These are phyloP conservation scores for Solanum pimpinellifolium DNA, from an alignment of 257 asterid species.

Conservation along the genomic window DNA sequence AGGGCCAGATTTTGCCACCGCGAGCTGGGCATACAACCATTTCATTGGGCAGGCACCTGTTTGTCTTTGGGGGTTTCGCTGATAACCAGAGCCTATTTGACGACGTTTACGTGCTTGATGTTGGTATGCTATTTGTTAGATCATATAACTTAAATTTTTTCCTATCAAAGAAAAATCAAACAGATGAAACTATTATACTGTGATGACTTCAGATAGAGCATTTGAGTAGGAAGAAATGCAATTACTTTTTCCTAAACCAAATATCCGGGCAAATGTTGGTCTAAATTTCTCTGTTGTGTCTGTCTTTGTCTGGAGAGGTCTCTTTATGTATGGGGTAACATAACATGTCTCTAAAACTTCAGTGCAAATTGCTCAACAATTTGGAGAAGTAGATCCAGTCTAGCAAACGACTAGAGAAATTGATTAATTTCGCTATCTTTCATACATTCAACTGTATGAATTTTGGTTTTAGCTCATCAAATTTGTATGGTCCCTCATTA, in stretches of 20 bases:
- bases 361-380: not conserved
- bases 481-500: not conserved
- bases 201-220: not conserved
- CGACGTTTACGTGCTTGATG: slow-evolving; percentile 77
- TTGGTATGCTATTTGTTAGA: slow-evolving; percentile 46
- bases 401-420: not conserved
- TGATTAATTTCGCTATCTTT: not conserved
- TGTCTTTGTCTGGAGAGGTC: not conserved
- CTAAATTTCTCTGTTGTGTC: not conserved
- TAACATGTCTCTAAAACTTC: not conserved
- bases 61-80: slow-evolving; percentile 94
- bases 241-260: not conserved
- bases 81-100: slow-evolving; percentile 78
- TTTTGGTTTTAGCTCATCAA: not conserved
- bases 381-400: not conserved
- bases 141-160: not conserved
- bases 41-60: slow-evolving; percentile 60
- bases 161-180: not conserved
- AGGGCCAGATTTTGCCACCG: slow-evolving; percentile 84
- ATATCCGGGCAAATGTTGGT: not conserved
- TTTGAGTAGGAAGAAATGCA: not conserved
- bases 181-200: not conserved
- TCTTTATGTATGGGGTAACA: not conserved
- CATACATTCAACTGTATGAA: not conserved
- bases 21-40: slow-evolving; percentile 96